Conservation (phyloP, 2,329 filamentous ascomycete genomes). For the Exophiala viscosa region DNA sequence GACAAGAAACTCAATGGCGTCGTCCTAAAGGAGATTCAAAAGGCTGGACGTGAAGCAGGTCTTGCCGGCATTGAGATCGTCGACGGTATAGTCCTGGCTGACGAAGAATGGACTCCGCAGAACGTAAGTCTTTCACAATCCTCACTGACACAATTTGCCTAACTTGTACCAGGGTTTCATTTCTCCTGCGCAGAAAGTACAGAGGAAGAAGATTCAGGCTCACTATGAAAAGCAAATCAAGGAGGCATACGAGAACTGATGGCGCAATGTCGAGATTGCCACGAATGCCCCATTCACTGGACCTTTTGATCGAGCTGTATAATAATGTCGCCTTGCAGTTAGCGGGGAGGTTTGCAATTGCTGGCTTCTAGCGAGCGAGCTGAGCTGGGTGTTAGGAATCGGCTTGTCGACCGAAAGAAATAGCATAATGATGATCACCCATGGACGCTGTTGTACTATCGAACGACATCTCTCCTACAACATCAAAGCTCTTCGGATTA, state of each 20-base stretch:
- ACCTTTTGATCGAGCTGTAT: background rate
- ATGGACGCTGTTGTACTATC: too few relatives aligned
- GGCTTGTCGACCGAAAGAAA: background rate
- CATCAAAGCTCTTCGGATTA: too few relatives aligned
- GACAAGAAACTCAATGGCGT: constrained; percentile 61
- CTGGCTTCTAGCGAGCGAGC: background rate
- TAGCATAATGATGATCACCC: background rate
- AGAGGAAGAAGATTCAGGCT: constrained; percentile 63
- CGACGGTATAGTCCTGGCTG: constrained; percentile 69
- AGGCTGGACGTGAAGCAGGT: constrained; percentile 61
- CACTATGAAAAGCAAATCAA: constrained; percentile 61
- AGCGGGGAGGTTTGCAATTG: background rate
- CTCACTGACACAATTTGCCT: background rate
- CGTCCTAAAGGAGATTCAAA: constrained; percentile 68
- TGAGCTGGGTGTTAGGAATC: constrained; percentile 1
- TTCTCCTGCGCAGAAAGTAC: constrained; percentile 69
- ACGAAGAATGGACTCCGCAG: constrained; percentile 83
- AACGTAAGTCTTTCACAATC: constrained; percentile 53
- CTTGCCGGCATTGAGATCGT: constrained; percentile 70
- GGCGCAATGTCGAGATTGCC: background rate
- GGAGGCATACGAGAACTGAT: constrained; percentile 50
- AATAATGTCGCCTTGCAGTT: background rate
- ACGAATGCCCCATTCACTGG: too few relatives aligned
- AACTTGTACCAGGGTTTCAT: constrained; percentile 52
- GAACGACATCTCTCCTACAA: too few relatives aligned